Percentiles rank a stretch among this genome's conserved stretches.
Evolutionary conservation across 345 rosid species (phyloP).

Genomic region (Cardamine resedifolia): DNA sequence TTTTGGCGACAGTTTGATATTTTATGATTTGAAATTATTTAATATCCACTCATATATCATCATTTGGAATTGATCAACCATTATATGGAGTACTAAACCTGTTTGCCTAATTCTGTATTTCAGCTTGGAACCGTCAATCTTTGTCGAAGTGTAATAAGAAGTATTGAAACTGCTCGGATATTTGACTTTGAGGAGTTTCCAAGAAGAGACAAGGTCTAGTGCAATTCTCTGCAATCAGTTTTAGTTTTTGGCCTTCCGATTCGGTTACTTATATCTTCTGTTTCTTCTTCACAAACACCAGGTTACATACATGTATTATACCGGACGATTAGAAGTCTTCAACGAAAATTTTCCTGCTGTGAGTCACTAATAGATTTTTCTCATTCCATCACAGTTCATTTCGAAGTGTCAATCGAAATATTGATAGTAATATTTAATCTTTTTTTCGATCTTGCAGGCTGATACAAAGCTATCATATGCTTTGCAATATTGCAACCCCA

Average conservation of each 20-base stretch:
- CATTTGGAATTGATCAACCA: not conserved
- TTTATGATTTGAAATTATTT: not conserved
- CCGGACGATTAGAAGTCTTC: conserved; percentile 96
- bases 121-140: conserved; percentile 99
- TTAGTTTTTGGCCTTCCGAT: not conserved
- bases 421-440: not conserved
- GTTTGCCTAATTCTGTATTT: conserved; percentile 20
- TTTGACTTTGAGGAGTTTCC: conserved; percentile 98
- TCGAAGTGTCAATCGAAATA: not conserved
- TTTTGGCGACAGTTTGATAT: conserved; percentile 7
- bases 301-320: conserved; percentile 99
- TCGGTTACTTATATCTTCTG: conserved; percentile 6
- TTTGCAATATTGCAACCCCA: conserved; percentile 69
- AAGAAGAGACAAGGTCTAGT: conserved; percentile 74
- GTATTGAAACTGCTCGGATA: conserved; percentile 94
- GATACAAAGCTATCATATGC: conserved; percentile 92
- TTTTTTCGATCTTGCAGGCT: conserved; percentile 59
- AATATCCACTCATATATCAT: not conserved
- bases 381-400: not conserved
- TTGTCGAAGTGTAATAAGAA: conserved; percentile 96
- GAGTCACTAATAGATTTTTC: conserved; percentile 39
- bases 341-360: conserved; percentile 95
- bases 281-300: conserved; percentile 25
- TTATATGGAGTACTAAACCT: conserved; percentile 13
- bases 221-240: not conserved